Conservation (phyloP, 768 basidiomycete species). For the Boletus vermiculosoides region DNA sequence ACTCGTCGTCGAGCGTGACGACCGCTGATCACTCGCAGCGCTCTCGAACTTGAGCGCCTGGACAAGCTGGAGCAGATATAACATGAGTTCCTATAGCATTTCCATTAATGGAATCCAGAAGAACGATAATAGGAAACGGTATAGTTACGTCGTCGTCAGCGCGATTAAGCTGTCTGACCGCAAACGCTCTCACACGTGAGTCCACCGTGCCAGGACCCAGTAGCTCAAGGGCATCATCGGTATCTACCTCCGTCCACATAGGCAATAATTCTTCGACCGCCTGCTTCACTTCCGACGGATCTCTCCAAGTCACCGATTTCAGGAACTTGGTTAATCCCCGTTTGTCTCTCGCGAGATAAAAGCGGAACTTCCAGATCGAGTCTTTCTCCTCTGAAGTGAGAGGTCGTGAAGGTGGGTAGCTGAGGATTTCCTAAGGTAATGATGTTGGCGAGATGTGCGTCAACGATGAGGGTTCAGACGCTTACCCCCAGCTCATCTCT, state of each 20-base stretch:
- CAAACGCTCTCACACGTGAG: conserved; percentile 90
- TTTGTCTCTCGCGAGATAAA: conserved; percentile 90
- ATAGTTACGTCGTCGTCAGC: conserved; percentile 89
- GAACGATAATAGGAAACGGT: not conserved
- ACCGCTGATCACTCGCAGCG: conserved; percentile 70
- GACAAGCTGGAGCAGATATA: conserved; percentile 94
- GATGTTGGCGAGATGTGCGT: not conserved
- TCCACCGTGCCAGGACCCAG: conserved; percentile 88
- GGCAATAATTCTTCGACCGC: conserved; percentile 95
- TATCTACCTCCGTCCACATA: conserved; percentile 96
- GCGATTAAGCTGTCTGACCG: conserved; percentile 83
- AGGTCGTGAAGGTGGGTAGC: conserved; percentile 84
- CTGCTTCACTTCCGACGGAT: conserved; percentile 94
- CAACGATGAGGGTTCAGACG: not conserved
- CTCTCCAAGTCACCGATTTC: conserved; percentile 96
- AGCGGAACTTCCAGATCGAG: conserved; percentile 98
- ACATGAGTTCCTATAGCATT: conserved; percentile 69
- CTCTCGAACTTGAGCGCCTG: conserved; percentile 98
- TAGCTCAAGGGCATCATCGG: conserved; percentile 93
- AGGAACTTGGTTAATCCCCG: conserved; percentile 96
- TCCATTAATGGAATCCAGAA: not conserved
- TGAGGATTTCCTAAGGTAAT: conserved; percentile 72
- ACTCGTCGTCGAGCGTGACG: conserved; percentile 67
- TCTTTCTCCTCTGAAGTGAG: conserved; percentile 93
- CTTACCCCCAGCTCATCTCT: conserved; percentile 88